These are phyloP conservation scores for Penicillium glabrum DNA, from an alignment of 2,329 filamentous ascomycete genomes.

Conservation along the genomic window DNA sequence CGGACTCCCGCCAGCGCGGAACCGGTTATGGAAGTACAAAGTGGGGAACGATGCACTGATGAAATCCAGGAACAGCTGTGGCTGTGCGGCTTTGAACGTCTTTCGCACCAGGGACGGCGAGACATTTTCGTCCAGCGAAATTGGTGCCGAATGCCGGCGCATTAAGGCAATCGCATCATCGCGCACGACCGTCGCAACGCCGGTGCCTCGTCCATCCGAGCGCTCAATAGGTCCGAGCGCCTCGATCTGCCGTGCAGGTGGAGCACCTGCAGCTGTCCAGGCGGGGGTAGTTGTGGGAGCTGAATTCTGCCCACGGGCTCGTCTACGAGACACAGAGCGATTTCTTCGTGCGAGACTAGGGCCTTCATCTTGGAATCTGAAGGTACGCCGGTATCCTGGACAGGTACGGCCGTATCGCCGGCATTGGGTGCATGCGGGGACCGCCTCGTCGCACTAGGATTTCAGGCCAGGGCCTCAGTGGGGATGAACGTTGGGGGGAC, in stretches of 20 bases:
- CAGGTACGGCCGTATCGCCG: conserved; percentile 37
- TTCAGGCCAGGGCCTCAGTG: neutral
- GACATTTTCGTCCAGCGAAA: conserved; percentile 21
- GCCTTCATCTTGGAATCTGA: conserved; percentile 41
- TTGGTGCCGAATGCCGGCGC: conserved; percentile 17
- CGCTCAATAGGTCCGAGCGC: neutral
- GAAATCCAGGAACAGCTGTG: conserved; percentile 25
- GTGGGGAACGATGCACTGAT: conserved; percentile 30
- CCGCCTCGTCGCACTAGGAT: conserved; percentile 46
- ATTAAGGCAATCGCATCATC: conserved; percentile 27
- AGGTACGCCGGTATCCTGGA: conserved; percentile 35
- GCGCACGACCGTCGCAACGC: conserved; percentile 19
- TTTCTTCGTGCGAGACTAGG: conserved; percentile 33
- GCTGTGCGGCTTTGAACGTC: conserved; percentile 20
- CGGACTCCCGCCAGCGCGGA: conserved; percentile 21
- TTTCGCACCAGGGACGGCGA: conserved; percentile 24
- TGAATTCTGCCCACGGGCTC: conserved; percentile 2
- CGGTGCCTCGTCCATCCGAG: neutral
- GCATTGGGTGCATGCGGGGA: conserved; percentile 41
- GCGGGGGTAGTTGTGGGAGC: conserved; percentile 1
- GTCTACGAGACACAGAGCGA: conserved; percentile 15
- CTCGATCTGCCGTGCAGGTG: conserved; percentile 3
- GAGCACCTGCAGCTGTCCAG: neutral
- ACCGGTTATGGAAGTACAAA: conserved; percentile 28
- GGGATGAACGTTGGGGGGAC: neutral